phyloP scores from a whole-genome alignment of 495 filamentous ascomycete species.

The Cryomyces antarcticus region DNA sequence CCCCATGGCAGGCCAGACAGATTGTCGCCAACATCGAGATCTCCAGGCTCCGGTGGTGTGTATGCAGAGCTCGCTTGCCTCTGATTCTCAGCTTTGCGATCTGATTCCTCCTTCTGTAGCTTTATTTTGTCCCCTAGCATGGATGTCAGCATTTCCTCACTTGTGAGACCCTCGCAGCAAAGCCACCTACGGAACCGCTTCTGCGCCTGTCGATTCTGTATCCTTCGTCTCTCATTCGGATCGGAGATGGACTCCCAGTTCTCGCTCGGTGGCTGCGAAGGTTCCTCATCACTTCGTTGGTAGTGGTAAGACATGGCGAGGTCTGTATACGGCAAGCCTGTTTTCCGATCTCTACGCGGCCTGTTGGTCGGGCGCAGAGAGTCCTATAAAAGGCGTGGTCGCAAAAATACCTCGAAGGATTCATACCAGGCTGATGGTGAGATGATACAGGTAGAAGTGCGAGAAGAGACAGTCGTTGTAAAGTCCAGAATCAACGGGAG shows the following conservation, averaged over 20 bases:
- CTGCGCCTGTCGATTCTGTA: slow-evolving; percentile 23
- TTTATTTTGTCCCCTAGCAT: slow-evolving; percentile 34
- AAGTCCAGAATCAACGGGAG: too few relatives aligned
- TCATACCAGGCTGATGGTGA: too few relatives aligned
- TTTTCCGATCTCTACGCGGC: too few relatives aligned
- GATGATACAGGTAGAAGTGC: too few relatives aligned
- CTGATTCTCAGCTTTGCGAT: slow-evolving; percentile 34
- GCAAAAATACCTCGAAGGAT: too few relatives aligned
- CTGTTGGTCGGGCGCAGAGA: too few relatives aligned
- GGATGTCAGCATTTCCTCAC: not conserved
- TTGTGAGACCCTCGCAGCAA: not conserved
- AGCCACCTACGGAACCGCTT: slow-evolving; percentile 19
- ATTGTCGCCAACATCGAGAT: slow-evolving; percentile 25
- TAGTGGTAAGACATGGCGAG: too few relatives aligned
- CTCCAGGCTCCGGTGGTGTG: slow-evolving; percentile 28
- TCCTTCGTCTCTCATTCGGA: slow-evolving; percentile 18
- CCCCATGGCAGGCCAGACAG: slow-evolving; percentile 46
- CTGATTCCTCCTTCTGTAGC: slow-evolving; percentile 33
- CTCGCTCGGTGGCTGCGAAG: slow-evolving; percentile 2
- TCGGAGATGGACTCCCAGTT: slow-evolving; percentile 19
- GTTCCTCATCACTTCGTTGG: not conserved
- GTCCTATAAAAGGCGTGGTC: too few relatives aligned
- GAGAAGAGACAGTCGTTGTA: too few relatives aligned
- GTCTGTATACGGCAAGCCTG: too few relatives aligned
- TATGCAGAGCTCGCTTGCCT: slow-evolving; percentile 34